Percentiles rank a stretch among this genome's conserved stretches.
Evolutionary conservation across 805 yeast species (phyloP).

Genomic region (Jamesozyma piceae): DNA sequence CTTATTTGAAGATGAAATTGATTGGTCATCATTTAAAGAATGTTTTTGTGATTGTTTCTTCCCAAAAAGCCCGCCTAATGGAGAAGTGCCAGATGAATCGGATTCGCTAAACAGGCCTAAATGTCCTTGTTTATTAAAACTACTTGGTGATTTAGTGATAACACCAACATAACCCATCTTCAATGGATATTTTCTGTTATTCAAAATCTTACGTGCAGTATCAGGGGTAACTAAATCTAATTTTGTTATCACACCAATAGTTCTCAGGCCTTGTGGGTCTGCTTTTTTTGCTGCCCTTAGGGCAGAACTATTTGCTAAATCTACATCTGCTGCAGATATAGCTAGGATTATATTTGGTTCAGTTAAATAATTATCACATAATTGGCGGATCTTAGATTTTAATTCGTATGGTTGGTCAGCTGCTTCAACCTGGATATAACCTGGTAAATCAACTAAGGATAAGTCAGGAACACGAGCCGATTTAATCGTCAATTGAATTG

Average conservation of each 20-base stretch:
- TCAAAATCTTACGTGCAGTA: slow-evolving; percentile 56
- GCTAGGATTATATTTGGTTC: slow-evolving; percentile 93
- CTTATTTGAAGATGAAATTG: too few relatives aligned
- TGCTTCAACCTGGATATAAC: slow-evolving; percentile 93
- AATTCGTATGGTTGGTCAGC: slow-evolving; percentile 88
- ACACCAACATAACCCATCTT: slow-evolving; percentile 98
- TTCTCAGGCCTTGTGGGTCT: slow-evolving; percentile 91
- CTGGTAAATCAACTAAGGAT: slow-evolving; percentile 91
- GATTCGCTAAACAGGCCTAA: slow-evolving; percentile 13
- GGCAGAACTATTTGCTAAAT: slow-evolving; percentile 92
- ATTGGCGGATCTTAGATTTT: slow-evolving; percentile 63
- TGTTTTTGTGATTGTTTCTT: too few relatives aligned
- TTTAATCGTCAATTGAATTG: slow-evolving; percentile 82
- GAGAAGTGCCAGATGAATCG: background rate
- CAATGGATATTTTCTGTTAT: slow-evolving; percentile 78
- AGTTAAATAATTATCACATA: slow-evolving; percentile 79
- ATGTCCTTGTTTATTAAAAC: slow-evolving; percentile 7
- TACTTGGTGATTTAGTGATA: slow-evolving; percentile 70
- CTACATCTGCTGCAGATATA: slow-evolving; percentile 96
- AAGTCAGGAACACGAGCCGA: slow-evolving; percentile 89
- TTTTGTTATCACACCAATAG: slow-evolving; percentile 93
- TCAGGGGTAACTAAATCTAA: slow-evolving; percentile 79
- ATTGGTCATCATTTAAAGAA: background rate
- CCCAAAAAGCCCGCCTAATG: slow-evolving; percentile 11
- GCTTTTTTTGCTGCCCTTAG: slow-evolving; percentile 79